Evolutionary conservation across 768 basidiomycete genomes (phyloP).

Genomic region (Coprinopsis sp.): DNA sequence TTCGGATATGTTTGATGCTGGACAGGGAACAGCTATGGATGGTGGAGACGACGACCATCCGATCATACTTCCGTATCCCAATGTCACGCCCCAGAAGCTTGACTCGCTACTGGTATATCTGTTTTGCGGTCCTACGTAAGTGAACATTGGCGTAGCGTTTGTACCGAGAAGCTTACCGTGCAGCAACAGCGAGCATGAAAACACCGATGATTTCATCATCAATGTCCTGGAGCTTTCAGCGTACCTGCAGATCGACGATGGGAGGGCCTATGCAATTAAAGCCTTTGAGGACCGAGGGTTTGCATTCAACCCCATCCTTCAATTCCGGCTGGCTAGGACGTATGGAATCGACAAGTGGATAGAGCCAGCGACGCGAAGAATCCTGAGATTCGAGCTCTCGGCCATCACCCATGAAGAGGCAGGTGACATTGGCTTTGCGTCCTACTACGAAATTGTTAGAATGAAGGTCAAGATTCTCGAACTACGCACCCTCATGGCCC

Average conservation of each 20-base stretch:
- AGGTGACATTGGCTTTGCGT: neutral
- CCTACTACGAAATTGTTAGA: too few relatives aligned
- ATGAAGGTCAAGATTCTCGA: neutral
- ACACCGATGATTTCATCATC: neutral
- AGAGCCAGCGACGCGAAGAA: neutral
- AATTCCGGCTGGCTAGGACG: neutral
- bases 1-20: neutral
- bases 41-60: neutral
- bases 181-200: neutral
- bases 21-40: neutral
- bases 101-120: neutral
- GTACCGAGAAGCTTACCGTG: too few relatives aligned
- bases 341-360: neutral
- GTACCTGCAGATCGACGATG: neutral
- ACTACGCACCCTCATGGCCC: neutral
- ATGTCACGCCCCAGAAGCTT: neutral
- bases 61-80: neutral
- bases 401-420: neutral
- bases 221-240: neutral
- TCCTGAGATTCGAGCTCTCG: neutral
- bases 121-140: neutral
- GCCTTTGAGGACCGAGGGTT: neutral
- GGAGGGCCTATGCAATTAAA: neutral
- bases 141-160: neutral
- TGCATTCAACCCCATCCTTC: neutral